Conservation (phyloP, 129 eudicot species). For the Cynara cardunculus region DNA sequence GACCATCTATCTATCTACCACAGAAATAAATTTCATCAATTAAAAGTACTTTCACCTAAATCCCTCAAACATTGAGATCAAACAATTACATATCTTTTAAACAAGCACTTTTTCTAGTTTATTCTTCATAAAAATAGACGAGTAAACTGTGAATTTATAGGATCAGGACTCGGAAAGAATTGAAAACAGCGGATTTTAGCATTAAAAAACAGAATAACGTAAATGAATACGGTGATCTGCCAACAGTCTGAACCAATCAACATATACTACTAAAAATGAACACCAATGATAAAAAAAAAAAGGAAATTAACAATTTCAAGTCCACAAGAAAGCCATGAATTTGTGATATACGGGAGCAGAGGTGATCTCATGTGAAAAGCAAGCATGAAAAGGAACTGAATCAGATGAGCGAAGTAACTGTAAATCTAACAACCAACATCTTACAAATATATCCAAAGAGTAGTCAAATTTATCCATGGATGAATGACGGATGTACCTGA, state of each 20-base stretch:
- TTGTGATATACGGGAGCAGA: slow-evolving; percentile 1
- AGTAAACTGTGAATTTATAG: slow-evolving; percentile 3
- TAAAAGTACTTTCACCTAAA: neutral
- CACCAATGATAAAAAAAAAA: neutral
- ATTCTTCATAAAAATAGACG: neutral
- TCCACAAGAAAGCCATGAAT: slow-evolving; percentile 12
- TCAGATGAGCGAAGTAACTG: neutral
- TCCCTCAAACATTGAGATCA: neutral
- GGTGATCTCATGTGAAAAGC: slow-evolving; percentile 6
- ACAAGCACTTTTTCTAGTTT: neutral
- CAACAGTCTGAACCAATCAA: neutral
- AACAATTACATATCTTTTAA: neutral
- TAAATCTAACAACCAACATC: slow-evolving; percentile 1
- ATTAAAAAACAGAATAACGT: neutral
- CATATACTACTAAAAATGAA: neutral
- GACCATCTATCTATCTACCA: slow-evolving; percentile 34
- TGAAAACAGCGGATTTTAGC: neutral
- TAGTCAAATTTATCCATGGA: slow-evolving; percentile 5
- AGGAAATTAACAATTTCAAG: slow-evolving; percentile 10
- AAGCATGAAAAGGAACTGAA: neutral
- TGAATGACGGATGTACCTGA: slow-evolving; percentile 22
- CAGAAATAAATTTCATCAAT: neutral
- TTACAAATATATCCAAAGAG: neutral
- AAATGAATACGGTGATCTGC: neutral
- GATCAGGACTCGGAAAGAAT: neutral